Evolutionary conservation across 2,329 filamentous ascomycete genomes (phyloP), one percentile per base, ranked within the genome.

Genomic region (Cladophialophora chaetospira): DNA sequence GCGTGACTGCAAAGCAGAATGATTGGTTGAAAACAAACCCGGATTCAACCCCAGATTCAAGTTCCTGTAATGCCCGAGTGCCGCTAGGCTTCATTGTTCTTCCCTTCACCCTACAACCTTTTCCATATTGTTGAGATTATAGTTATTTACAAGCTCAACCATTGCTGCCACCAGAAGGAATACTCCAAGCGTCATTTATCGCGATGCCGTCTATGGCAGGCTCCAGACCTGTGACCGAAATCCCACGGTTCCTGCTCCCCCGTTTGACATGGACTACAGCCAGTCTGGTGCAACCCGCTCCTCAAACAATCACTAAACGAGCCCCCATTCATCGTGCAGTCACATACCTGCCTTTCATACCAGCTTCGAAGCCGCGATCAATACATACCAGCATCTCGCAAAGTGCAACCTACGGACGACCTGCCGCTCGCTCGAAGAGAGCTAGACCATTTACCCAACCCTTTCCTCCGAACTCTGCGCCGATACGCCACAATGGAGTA

Each of bases 401-500:
- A 38, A 56, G 25, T 25, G 26, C 44, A 10, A 21, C 10, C 25
- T n/a, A 19, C 48, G 38, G 52, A 26, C 54, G 49, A 21, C 25
- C 43, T 49, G 53, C 55, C 13, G 26, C 52, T 3, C 43, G 25
- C 5, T 43, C 53, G 11, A 46, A 40, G 38, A 38, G 53, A 57
- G 47, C 49, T 17, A 60, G 46, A 25, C 28, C 47, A 45, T 55
- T 26, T n/a, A 36, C 25, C 13, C 62, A 56, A 48, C 45, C 54
- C 21, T 53, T 63, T 5, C 43, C 55, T 1, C 3, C 42, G n/a
- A 51, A 59, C 46, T 47, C 51, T 17, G 52, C 47, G 33, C 73
- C 76, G 19, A 68, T 78, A 54, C 69, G 74, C 42, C 68, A 77
- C 63, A 76, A 78, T 71, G 76, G 76, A 5, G 74, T 77, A 6